These are phyloP conservation scores for Carex arenaria DNA, from an alignment of 202 grass and related monocot species.

Conservation along the genomic window DNA sequence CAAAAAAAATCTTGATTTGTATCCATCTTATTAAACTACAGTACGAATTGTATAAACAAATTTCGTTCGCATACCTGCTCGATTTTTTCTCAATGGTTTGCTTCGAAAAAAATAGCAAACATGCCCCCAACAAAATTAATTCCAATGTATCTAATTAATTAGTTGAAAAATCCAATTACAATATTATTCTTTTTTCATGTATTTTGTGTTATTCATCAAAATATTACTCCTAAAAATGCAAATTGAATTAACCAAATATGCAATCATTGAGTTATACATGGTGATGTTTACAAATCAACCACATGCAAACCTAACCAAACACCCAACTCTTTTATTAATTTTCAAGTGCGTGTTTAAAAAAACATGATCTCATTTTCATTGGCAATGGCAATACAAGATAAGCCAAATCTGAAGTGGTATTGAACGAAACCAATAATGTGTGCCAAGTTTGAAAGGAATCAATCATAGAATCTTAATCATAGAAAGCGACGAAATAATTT, in stretches of 20 bases:
- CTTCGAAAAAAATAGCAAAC: too few species aligned
- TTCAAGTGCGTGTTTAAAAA: background rate
- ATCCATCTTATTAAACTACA: too few species aligned
- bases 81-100: too few species aligned
- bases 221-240: background rate
- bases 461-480: background rate
- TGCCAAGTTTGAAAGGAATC: constrained; percentile 24
- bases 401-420: background rate
- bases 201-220: background rate
- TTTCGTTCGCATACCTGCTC: too few species aligned
- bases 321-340: background rate
- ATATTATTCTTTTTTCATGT: background rate
- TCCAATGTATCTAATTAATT: background rate
- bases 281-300: background rate
- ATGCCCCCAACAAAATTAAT: too few species aligned
- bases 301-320: background rate
- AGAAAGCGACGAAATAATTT: constrained; percentile 17
- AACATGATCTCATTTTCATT: background rate
- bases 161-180: background rate
- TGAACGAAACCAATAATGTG: background rate
- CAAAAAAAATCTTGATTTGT: too few species aligned
- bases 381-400: background rate
- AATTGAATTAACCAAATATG: background rate
- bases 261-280: background rate
- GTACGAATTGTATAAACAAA: too few species aligned